Evolutionary conservation across 2,329 filamentous ascomycete genomes (phyloP).

Genomic region (Beauveria scarabaeidicola): DNA sequence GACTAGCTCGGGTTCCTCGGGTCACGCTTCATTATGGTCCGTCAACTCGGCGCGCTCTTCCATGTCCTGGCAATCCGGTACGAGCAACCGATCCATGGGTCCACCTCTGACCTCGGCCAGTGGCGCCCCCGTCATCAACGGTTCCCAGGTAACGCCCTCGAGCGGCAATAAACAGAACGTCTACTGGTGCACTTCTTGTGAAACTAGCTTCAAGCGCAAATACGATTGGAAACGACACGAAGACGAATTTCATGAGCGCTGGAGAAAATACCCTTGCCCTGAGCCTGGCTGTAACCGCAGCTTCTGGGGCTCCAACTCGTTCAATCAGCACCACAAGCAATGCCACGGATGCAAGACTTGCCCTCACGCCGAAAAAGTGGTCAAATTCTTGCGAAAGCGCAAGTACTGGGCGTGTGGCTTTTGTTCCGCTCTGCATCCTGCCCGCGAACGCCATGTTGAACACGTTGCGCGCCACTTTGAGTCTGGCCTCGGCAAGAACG

Average conservation of each 20-base stretch:
- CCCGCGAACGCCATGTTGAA: slow-evolving; percentile 58
- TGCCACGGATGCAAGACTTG: slow-evolving; percentile 57
- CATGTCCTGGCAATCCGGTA: slow-evolving; percentile 31
- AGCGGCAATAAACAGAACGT: slow-evolving; percentile 34
- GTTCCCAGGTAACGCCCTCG: slow-evolving; percentile 21
- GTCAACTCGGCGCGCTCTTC: slow-evolving; percentile 31
- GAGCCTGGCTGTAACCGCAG: slow-evolving; percentile 56
- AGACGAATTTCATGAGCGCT: slow-evolving; percentile 61
- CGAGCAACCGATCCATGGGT: slow-evolving; percentile 26
- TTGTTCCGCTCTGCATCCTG: slow-evolving; percentile 53
- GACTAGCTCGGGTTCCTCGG: slow-evolving; percentile 40
- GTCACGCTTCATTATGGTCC: slow-evolving; percentile 39
- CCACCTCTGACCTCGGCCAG: slow-evolving; percentile 21
- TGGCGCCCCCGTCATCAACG: slow-evolving; percentile 25
- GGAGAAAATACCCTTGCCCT: slow-evolving; percentile 59
- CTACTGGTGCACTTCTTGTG: slow-evolving; percentile 50
- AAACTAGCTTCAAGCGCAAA: slow-evolving; percentile 59
- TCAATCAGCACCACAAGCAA: slow-evolving; percentile 60
- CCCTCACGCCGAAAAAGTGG: slow-evolving; percentile 55
- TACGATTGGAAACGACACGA: slow-evolving; percentile 64
- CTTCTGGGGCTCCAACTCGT: slow-evolving; percentile 60
- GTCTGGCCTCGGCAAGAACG: slow-evolving; percentile 50
- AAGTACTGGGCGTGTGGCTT: slow-evolving; percentile 63
- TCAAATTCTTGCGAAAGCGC: slow-evolving; percentile 53
- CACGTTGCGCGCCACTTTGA: slow-evolving; percentile 63